These are phyloP conservation scores for Vitellaria paradoxa DNA, from an alignment of 179 eudicot species.

Conservation along the genomic window DNA sequence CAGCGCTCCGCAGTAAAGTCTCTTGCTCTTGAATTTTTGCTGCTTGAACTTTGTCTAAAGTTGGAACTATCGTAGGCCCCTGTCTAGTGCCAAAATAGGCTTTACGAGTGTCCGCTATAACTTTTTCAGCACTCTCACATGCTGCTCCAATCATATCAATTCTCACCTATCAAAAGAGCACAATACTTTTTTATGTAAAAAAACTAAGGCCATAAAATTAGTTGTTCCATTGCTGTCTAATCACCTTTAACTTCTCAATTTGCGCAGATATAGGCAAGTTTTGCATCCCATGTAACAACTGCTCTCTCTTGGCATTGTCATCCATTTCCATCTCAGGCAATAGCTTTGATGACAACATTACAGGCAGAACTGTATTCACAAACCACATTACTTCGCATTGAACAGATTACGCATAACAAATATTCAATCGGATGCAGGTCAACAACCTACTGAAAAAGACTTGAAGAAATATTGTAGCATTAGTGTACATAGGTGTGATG, in stretches of 20 bases:
- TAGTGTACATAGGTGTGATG: background rate
- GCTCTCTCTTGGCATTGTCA: conserved; percentile 79
- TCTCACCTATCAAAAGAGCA: conserved; percentile 55
- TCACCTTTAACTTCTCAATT: conserved; percentile 90
- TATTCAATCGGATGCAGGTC: background rate
- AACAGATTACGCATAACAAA: background rate
- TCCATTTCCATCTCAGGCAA: conserved; percentile 95
- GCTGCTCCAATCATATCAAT: conserved; percentile 95
- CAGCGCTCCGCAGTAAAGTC: conserved; percentile 77
- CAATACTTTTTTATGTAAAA: too few species aligned
- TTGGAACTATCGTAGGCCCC: conserved; percentile 64
- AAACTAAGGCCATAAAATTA: background rate
- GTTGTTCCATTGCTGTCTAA: background rate
- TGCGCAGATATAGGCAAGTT: conserved; percentile 61
- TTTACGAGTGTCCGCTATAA: conserved; percentile 92
- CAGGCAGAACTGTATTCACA: conserved; percentile 73
- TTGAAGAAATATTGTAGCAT: background rate
- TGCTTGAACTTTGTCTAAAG: conserved; percentile 84
- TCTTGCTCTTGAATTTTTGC: conserved; percentile 96
- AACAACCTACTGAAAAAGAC: background rate
- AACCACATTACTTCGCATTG: background rate
- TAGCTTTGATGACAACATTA: conserved; percentile 94
- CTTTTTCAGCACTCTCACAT: conserved; percentile 96
- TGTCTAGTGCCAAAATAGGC: conserved; percentile 84
- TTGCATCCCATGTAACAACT: conserved; percentile 78